Base-by-base conservation (phyloP, 129 eudicot genomes). In the Erigeron canadensis region DNA sequence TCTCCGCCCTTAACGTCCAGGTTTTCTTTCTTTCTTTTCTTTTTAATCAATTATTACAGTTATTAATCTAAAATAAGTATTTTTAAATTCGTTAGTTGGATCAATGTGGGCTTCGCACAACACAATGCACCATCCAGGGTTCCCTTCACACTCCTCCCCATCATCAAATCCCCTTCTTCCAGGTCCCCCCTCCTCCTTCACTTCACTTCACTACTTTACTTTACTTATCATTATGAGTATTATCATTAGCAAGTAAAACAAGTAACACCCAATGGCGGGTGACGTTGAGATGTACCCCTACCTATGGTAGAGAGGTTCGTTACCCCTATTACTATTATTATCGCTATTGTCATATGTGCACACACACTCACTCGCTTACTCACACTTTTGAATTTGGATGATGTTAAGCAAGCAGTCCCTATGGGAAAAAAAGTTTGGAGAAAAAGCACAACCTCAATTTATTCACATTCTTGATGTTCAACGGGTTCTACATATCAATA, bases 121-220 rank as follows among this genome's bases (percentile, higher is more conserved):
- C 86, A 3, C 98, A 92, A 77, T 93, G 98, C 70, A 87, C 96
- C 64, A 82, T 93, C 66, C 95, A 82, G 50, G 98, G 95, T 22
- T 83, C 43, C 71, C 90, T 89, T 65, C 84, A 80, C 44, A 81
- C 77, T 59, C 95, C 81, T 63, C 88, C 91, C 37, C 51, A 19
- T 9, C 88, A 88, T 77, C 55, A 13, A 51, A 37, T 45, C 67
- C 7, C 40, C 73, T 70, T 50, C 69, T 69, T 82, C 67, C 85
- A 82, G 91, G 95, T 85, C 51, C 21, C 22, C 48, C 23, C 28
- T 18, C 42, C 58, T 1, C 55, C 56, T n/a, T n/a, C n/a, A n/a
- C n/a, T n/a, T n/a, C n/a, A n/a, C 55, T 7, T 10, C 37, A 8
- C 57, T 19, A 7, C 11, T 50, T 50, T 50, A 50, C 57, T n/a